Conservation (phyloP, 2,329 filamentous ascomycete species). For the Bipolaris bicolor region DNA sequence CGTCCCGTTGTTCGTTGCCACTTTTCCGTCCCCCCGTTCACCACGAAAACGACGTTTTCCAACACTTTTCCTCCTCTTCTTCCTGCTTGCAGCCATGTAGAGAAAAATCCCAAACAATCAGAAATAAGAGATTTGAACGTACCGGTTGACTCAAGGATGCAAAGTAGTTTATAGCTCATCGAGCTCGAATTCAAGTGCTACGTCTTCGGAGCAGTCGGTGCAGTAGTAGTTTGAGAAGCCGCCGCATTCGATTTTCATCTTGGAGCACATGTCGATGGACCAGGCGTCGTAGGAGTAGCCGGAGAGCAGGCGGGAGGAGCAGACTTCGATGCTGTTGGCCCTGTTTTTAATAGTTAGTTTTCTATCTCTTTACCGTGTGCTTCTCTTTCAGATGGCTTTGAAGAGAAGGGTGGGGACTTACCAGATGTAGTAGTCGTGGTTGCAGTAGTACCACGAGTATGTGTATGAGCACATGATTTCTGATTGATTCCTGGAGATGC, state of each 20-base stretch:
- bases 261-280: constrained; percentile 57
- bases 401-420: too few species aligned
- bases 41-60: too few species aligned
- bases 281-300: constrained; percentile 57
- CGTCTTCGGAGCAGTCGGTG: constrained; percentile 53
- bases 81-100: too few species aligned
- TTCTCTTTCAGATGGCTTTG: too few species aligned
- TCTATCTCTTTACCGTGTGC: too few species aligned
- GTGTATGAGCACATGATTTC: constrained; percentile 54
- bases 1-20: neutral
- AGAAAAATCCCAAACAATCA: neutral
- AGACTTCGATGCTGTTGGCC: constrained; percentile 54
- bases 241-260: constrained; percentile 49
- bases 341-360: too few species aligned
- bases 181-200: constrained; percentile 51
- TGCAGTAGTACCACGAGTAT: constrained; percentile 57
- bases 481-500: neutral
- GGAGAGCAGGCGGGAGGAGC: constrained; percentile 52
- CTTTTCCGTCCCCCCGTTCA: neutral
- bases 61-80: neutral
- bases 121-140: constrained; percentile 6
- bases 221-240: constrained; percentile 56
- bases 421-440: constrained; percentile 58
- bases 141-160: neutral
- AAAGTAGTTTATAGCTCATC: constrained; percentile 43